Conservation (phyloP, 2,329 filamentous ascomycete species). For the Colletotrichum liriopes region DNA sequence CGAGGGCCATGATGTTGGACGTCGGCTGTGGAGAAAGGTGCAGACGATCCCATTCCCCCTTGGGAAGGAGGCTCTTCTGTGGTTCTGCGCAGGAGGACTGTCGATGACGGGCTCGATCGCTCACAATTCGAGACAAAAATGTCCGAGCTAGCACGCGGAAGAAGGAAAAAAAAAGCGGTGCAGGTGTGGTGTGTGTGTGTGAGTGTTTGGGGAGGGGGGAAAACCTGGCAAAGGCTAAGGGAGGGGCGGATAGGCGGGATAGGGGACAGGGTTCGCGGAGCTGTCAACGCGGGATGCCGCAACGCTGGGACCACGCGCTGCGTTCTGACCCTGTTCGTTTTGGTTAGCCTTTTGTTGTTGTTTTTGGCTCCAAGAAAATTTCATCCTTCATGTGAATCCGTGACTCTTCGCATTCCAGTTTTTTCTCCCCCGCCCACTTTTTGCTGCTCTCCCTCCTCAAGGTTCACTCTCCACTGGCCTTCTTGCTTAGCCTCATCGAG, state of each 20-base stretch:
- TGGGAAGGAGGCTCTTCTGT: constrained; percentile 28
- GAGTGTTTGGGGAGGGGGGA: neutral
- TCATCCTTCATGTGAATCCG: constrained; percentile 15
- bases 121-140: neutral
- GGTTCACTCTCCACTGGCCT: constrained; percentile 6
- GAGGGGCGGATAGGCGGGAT: constrained; percentile 15
- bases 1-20: neutral
- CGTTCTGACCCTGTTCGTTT: neutral
- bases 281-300: constrained; percentile 42
- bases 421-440: constrained; percentile 19
- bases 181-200: neutral
- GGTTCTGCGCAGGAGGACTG: neutral
- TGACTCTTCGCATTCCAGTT: constrained; percentile 14
- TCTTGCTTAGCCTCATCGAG: constrained; percentile 5
- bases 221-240: constrained; percentile 10
- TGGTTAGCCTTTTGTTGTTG: neutral
- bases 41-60: constrained; percentile 18
- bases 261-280: constrained; percentile 36
- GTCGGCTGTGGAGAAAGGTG: no score
- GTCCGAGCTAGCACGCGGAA: neutral
- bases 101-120: constrained; percentile 25
- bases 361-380: neutral
- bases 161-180: neutral
- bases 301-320: constrained; percentile 25
- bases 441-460: constrained; percentile 10